These are phyloP conservation scores for Aspergillus bombycis DNA, from an alignment of 2,329 filamentous ascomycete species.

Conservation along the genomic window DNA sequence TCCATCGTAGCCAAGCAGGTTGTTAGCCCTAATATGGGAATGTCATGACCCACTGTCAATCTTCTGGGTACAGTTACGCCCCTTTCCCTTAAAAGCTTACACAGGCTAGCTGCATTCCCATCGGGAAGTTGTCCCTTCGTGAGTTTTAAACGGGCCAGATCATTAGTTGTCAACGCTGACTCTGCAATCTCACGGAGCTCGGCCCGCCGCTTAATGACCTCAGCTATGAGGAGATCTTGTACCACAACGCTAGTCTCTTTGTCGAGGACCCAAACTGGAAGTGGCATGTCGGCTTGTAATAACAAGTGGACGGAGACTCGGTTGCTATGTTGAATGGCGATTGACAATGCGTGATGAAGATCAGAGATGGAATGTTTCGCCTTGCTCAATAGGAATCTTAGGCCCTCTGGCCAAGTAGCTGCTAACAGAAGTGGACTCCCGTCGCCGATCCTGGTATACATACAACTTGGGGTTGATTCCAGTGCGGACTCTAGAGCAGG, in stretches of 20 bases:
- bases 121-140: neutral
- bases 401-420: neutral
- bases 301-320: neutral
- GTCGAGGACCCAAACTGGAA: neutral
- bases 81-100: neutral
- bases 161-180: neutral
- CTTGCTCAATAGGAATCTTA: neutral
- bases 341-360: neutral
- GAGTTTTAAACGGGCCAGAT: neutral
- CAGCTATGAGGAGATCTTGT: neutral
- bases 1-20: neutral
- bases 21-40: neutral
- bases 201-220: neutral
- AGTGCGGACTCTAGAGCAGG: neutral
- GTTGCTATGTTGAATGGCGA: neutral
- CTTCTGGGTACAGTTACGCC: neutral
- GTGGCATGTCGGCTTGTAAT: neutral
- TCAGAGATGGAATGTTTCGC: neutral
- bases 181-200: neutral
- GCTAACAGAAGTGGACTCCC: neutral
- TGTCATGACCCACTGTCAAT: accelerated
- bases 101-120: neutral
- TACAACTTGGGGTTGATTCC: neutral
- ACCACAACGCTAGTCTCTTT: neutral
- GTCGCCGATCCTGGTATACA: accelerated